Evolutionary conservation across 2,329 filamentous ascomycete genomes (phyloP), one percentile per base, ranked within the genome.

Genomic region (Neospermospora avenae): DNA sequence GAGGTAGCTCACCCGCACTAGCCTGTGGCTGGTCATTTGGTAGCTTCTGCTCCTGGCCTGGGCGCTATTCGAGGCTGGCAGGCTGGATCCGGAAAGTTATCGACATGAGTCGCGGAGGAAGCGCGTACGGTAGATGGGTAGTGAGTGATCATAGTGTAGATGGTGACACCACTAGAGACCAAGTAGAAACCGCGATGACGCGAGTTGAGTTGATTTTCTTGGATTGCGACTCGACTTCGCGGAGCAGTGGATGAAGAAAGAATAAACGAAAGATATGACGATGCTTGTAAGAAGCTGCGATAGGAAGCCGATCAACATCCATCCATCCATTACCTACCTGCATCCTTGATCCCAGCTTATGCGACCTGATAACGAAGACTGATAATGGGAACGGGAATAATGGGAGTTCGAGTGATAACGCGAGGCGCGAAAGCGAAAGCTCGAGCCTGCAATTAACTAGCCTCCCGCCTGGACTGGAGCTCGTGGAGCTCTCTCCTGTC

Each of bases 11-110:
- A n/a, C n/a, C n/a, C n/a, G n/a, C n/a, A 31, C 11, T 31, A 10
- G 28, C 11, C 28, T 31, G 28, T 31, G 2, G 28, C 28, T 61
- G 58, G 59, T 61, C 59, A 57, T 61, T 61, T 53, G 34, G 49
- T 34, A 49, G 49, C 13, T 55, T 59, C 31, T 52, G 42, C 31
- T 25, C 42, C 37, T 45, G 24, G 51, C 25, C 14, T 24, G 25
- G 37, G 51, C 25, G 39, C 51, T 31, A 54, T 25, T 59, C 57
- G 39, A 35, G 44, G 24, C 57, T 51, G 28, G 57, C n/a, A n/a
- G n/a, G n/a, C n/a, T n/a, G n/a, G 8, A 55, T 49, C 22, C 39
- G 57, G 57, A 44, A 48, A 59, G 34, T 31, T 55, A 55, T 59
- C 57, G 49, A 55, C 57, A 44, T 44, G 41, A 45, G 41, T 52